Evolutionary conservation across 495 filamentous ascomycete genomes (phyloP).

Genomic region (Elaphomyces granulatus): DNA sequence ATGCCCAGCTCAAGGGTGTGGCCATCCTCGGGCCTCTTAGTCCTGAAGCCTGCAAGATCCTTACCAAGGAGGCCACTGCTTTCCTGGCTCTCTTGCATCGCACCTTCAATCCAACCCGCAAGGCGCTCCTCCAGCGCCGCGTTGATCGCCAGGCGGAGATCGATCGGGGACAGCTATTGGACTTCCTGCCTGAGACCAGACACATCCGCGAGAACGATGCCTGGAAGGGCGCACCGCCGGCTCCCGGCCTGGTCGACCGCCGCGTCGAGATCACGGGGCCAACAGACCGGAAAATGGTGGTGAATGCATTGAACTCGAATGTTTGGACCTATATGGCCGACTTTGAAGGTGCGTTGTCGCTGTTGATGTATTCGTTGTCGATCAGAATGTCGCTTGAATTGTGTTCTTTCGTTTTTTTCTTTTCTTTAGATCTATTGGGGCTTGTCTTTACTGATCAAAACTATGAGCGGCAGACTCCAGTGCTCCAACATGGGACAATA

Average conservation of each 20-base stretch:
- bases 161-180: slow-evolving; percentile 78
- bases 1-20: slow-evolving; percentile 74
- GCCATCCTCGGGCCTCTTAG: slow-evolving; percentile 64
- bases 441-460: too few relatives aligned
- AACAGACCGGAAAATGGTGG: slow-evolving; percentile 98
- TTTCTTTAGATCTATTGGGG: too few relatives aligned
- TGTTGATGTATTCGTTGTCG: slow-evolving; percentile 9
- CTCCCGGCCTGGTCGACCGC: slow-evolving; percentile 85
- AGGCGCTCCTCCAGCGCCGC: slow-evolving; percentile 77
- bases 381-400: too few relatives aligned
- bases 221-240: slow-evolving; percentile 90
- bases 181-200: slow-evolving; percentile 93
- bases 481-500: slow-evolving; percentile 98
- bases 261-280: slow-evolving; percentile 98
- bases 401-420: too few relatives aligned
- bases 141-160: slow-evolving; percentile 82
- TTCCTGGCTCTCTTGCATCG: slow-evolving; percentile 92
- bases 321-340: slow-evolving; percentile 99
- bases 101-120: slow-evolving; percentile 83
- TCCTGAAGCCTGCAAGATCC: slow-evolving; percentile 73
- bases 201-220: slow-evolving; percentile 88
- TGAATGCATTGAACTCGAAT: slow-evolving; percentile 92
- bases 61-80: slow-evolving; percentile 78
- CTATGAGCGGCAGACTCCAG: slow-evolving; percentile 78
- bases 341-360: slow-evolving; percentile 60